Evolutionary conservation across 495 filamentous ascomycete genomes (phyloP), one percentile per base, ranked within the genome.

Genomic region (Recurvomyces mirabilis): DNA sequence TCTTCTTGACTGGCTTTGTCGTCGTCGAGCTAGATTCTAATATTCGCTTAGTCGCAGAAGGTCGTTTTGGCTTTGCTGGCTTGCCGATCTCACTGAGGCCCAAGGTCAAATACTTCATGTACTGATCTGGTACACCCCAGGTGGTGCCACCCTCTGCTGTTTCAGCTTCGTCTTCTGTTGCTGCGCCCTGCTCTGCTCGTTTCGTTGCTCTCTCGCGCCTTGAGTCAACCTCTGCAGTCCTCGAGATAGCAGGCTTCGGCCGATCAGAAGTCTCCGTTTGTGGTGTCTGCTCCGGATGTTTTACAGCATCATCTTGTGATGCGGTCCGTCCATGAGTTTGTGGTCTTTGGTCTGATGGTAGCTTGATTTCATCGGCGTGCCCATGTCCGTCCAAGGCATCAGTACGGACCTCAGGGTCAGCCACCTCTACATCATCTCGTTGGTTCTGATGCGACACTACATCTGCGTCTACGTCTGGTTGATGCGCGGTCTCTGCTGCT

Each of bases 41-140:
- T 1, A 17, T 40, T 24, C 41, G 17, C 24, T 37, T 25, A 1
- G 40, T 26, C 23, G 21, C n/a, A 1, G 40, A 4, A n/a, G 51
- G 38, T 18, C 41, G 40, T 34, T 38, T 30, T 22, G 35, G 20
- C 26, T 46, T 46, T 12, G 18, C 29, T 9, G 38, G 17, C 29
- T 46, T 49, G 30, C 25, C 47, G 4, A 54, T 28, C 23, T 50
- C 42, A 24, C 51, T 54, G 10, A 54, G 32, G 1, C 51, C 51
- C n/a, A 54, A 38, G 15, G 73, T 77, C 30, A 78, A 56, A 47
- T 75, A 77, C 49, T 74, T 78, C 63, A 77, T 73, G 31, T 63
- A 60, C 34, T 56, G 58, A 20, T 62, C 60, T 15, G 64, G 60
- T 24, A 59, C 67, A 21, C 67, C 65, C 21, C 71, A 52, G 36